Evolutionary conservation across 2,329 filamentous ascomycete genomes (phyloP), one percentile per base, ranked within the genome.

Genomic region (Canariomyces notabilis): DNA sequence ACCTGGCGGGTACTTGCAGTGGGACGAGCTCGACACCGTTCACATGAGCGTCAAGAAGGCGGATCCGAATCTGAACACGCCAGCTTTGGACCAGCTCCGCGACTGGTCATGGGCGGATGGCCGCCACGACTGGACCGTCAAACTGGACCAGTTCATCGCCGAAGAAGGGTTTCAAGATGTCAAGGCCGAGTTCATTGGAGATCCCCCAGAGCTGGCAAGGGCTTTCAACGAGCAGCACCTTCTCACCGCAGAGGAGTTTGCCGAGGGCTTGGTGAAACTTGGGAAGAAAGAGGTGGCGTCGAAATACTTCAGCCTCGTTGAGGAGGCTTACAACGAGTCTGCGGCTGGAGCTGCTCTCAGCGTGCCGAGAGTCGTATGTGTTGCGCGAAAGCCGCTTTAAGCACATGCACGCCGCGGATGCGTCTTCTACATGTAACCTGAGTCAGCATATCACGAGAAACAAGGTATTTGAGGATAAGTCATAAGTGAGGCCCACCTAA

Each of bases 1-100:
- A 9, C 42, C 42, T 11, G 42, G 42, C n/a, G 42, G 42, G 9
- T 44, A 35, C 21, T 18, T 44, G 22, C 42, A 44, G 23, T 44
- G 42, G 42, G 34, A 36, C 34, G 42, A 44, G 33, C 20, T 36
- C 21, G 33, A 36, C 34, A 26, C 42, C 21, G 32, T 26, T 15
- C 14, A 35, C 34, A 29, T 44, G 42, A 29, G 15, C 39, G 39
- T 31, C 26, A 29, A 29, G 26, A 35, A 44, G 33, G 34, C 37
- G 9, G 33, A 44, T 23, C 21, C 33, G 8, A 35, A 11, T 12
- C 34, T 36, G 15, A 7, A 44, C 12, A 35, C 42, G 22, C 21
- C 34, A 7, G 23, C 32, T 15, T 22, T 33, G 33, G 34, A 44
- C 7, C 22, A 37, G 33, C 8, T 29, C 3, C 15, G 22, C 21